These are phyloP conservation scores for Penicillium crustosum DNA, from an alignment of 2,329 filamentous ascomycete species.

Conservation along the genomic window DNA sequence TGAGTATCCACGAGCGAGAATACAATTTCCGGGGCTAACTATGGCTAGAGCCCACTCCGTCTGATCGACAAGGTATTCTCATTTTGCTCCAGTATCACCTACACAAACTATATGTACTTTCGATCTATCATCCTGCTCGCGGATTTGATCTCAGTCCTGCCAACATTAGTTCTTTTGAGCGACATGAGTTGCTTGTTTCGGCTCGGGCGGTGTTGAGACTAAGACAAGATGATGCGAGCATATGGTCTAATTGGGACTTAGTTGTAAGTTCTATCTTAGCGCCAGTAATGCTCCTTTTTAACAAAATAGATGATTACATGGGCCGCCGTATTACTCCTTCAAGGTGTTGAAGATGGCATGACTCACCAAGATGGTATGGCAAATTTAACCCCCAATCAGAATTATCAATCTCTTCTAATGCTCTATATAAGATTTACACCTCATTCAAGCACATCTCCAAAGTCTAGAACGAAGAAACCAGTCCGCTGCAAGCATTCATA, in stretches of 20 bases:
- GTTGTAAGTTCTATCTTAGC: conserved; percentile 18
- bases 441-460: conserved; percentile 29
- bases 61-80: conserved; percentile 31
- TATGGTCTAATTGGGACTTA: conserved; percentile 37
- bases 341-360: conserved; percentile 31
- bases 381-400: neutral
- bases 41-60: conserved; percentile 26
- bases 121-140: conserved; percentile 33
- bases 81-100: conserved; percentile 35
- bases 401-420: neutral
- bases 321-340: conserved; percentile 29
- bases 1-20: conserved; percentile 10
- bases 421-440: conserved; percentile 19
- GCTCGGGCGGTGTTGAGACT: conserved; percentile 31
- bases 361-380: conserved; percentile 30
- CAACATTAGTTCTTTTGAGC: conserved; percentile 28
- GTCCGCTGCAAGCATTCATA: conserved; percentile 28
- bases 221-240: conserved; percentile 31
- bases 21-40: neutral
- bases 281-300: neutral
- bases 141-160: conserved; percentile 30
- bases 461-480: conserved; percentile 25
- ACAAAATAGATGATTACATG: conserved; percentile 31
- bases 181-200: conserved; percentile 32
- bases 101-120: conserved; percentile 33